Evolutionary conservation across 805 yeast genomes (phyloP), one percentile per base, ranked within the genome.

Genomic region (Lachancea meyersii): DNA sequence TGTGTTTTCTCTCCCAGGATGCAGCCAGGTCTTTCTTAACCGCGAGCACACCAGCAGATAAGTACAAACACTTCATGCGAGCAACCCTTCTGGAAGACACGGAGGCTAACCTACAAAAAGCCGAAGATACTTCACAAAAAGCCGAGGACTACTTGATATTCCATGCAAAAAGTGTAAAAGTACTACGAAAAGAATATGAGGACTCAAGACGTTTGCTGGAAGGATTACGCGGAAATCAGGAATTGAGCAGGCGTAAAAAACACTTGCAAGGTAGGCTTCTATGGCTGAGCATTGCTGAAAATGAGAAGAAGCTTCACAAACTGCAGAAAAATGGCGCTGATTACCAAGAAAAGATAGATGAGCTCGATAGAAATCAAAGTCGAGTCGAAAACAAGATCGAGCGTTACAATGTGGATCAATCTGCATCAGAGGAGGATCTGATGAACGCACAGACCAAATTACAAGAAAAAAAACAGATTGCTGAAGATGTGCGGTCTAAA

Each of bases 1-100:
- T 93, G 76, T 85, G 95, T 1, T 85, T 93, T 55, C 69, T 93
- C 38, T 86, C 95, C 1, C 99, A 93, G 61, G 97, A 93, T 52
- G 85, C 82, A 47, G 97, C 99, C 1, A 77, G 95, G 51, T 83
- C 89, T 13, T 93, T 93, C 57, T 66, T 93, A 48, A 83, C 95
- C 1, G 77, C 81, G 24, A 78, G 93, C 4, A 73, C 86, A 4
- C 83, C 86, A 46, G 71, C 70, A 27, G 81, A 76, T 37, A 86
- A 88, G 61, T 93, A 80, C 60, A 71, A 72, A 13, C 80, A 77
- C 57, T 86, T 91, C 58, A 81, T 83, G 85, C 75, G 76, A 40
- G 96, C 95, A 27, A 80, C 94, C 2, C 71, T 80, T 53, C 72
- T 84, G 38, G 80, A 79, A 43, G 85, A 80, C 34, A 78, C 82